Evolutionary conservation across 2,329 filamentous ascomycete species (phyloP), one percentile per base, ranked within the genome.

Genomic region (Pseudovirgaria hyperparasitica): DNA sequence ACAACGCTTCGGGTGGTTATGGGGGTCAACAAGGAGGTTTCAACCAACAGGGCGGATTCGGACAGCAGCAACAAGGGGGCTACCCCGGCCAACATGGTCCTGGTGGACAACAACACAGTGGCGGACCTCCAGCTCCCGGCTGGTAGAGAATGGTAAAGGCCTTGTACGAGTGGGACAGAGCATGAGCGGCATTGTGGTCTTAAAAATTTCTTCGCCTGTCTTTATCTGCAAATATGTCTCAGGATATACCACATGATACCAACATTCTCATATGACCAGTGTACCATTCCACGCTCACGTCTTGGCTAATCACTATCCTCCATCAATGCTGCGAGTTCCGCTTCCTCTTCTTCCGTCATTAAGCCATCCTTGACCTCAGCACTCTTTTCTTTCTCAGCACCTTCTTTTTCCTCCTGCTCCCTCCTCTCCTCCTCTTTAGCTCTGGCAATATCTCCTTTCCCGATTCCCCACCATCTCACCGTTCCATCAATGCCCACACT

Each of bases 401-500:
- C 62, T 23, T 61, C 55, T 27, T 62, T 53, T 30, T 59, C 58
- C 23, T 59, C 52, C 30, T 60, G 52, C 16, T 58, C 42, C 22
- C 50, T 58, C 39, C 67, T 62, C 35, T 71, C 63, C 23, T 64
- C 52, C 23, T 62, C 57, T 20, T 58, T 59, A 3, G 67, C 69
- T 33, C 57, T 65, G 38, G 71, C 67, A 29, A 82, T 54, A 23
- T 74, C 72, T 23, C 54, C 50, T 16, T 67, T 72, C 26, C 65
- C 66, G 27, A 96, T 57, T 9, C 76, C 74, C 90, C 90, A 98
- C 29, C 67, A 72, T 42, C 90, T 72, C 20, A 96, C 65, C 1
- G 90, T 96, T 3, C 76, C 79, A 55, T 98, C 90, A 40, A 96
- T 92, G 37, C 82, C 75, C 29, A 90, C 80, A 49, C 85, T 94